Evolutionary conservation across 2,329 filamentous ascomycete genomes (phyloP).

Genomic region (Teratosphaeria nubilosa): DNA sequence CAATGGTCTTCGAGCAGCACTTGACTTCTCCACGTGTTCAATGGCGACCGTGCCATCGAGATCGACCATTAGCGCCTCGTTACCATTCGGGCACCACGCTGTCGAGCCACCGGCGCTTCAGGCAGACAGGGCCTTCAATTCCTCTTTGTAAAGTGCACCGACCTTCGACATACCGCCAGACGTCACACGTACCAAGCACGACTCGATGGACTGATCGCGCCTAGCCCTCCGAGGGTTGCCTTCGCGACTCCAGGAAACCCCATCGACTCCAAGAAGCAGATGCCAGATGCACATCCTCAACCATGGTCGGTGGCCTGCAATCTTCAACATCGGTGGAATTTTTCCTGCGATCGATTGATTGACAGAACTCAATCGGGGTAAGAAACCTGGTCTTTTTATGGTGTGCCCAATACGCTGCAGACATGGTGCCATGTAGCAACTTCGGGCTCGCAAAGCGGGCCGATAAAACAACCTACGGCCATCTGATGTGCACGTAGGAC

Average conservation of each 20-base stretch:
- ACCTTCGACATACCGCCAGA: conserved; percentile 11
- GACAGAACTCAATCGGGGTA: conserved; percentile 7
- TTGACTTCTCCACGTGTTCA: too few relatives aligned
- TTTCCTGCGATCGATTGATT: conserved; percentile 11
- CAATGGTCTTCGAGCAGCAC: too few relatives aligned
- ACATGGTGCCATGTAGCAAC: conserved; percentile 10
- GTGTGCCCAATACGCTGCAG: conserved; percentile 11
- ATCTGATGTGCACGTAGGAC: conserved; percentile 8
- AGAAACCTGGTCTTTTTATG: conserved; percentile 8
- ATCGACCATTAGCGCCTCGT: conserved; percentile 26
- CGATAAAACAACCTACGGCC: conserved; percentile 7
- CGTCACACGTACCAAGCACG: conserved; percentile 8
- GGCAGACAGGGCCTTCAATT: conserved; percentile 13
- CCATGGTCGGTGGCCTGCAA: conserved; percentile 10
- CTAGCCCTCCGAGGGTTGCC: conserved; percentile 8
- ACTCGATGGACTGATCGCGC: conserved; percentile 7
- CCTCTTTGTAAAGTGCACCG: conserved; percentile 9
- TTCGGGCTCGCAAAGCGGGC: conserved; percentile 9
- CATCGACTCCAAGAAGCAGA: conserved; percentile 8
- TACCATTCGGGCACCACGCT: conserved; percentile 29
- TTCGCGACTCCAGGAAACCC: conserved; percentile 5
- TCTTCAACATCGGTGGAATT: conserved; percentile 10
- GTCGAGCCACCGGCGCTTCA: conserved; percentile 28
- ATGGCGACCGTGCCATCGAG: not conserved
- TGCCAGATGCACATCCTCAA: conserved; percentile 13